A percentile compares a stretch with the other conserved stretches of the same genome.
These are phyloP conservation scores for Telfairia occidentalis DNA, from an alignment of 331 rosid species.

Conservation along the genomic window DNA sequence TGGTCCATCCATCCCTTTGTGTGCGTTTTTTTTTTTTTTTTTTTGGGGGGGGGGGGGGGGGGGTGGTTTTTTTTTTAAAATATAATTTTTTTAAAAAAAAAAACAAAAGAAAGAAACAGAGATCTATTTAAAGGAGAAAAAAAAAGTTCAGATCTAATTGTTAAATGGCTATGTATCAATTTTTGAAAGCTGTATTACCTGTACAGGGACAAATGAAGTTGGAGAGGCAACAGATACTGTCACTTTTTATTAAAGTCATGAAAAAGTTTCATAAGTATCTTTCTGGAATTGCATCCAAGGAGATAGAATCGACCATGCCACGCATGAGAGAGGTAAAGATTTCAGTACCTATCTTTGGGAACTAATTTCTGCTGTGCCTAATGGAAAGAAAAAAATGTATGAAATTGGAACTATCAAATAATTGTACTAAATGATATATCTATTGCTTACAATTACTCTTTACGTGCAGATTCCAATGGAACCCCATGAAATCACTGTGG, in stretches of 20 bases:
- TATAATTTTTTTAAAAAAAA: too few relatives aligned
- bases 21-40: not conserved
- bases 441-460: not conserved
- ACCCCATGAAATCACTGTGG: slow-evolving; percentile 69
- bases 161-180: not conserved
- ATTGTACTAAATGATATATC: not conserved
- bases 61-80: too few relatives aligned
- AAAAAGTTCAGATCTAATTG: too few relatives aligned
- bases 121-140: too few relatives aligned
- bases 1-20: not conserved
- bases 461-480: slow-evolving; percentile 47
- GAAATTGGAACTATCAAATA: not conserved
- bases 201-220: slow-evolving; percentile 58
- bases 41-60: too few relatives aligned
- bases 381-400: not conserved
- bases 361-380: not conserved
- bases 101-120: too few relatives aligned
- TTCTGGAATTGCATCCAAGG: slow-evolving; percentile 46
- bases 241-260: slow-evolving; percentile 72
- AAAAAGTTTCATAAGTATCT: slow-evolving; percentile 58
- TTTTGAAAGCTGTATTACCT: slow-evolving; percentile 5
- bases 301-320: slow-evolving; percentile 70
- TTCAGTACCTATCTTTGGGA: slow-evolving; percentile 34
- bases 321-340: slow-evolving; percentile 45
- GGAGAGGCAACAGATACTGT: slow-evolving; percentile 71